Conservation (phyloP, 345 rosid genomes). For the Aquilaria malaccensis region DNA sequence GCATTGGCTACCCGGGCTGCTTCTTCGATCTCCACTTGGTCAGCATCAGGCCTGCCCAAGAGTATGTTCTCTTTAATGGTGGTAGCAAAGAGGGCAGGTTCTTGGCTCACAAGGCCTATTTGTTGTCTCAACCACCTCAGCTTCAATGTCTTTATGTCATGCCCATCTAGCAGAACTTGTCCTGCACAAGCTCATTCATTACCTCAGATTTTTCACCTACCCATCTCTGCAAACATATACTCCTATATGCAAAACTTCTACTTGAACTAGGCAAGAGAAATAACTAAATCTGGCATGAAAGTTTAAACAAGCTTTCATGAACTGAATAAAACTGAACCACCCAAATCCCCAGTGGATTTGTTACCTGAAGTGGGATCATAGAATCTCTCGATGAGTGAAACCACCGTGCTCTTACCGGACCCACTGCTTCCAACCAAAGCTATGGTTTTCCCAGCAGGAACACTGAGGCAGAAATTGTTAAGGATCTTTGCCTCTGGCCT, state of each 20-base stretch:
- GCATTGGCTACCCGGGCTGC: conserved; percentile 99
- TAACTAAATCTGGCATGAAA: conserved; percentile 1
- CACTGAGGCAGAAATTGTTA: conserved; percentile 65
- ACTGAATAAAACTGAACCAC: too few species aligned
- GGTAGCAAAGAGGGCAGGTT: conserved; percentile 91
- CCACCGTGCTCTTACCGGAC: conserved; percentile 96
- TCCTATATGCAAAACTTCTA: too few species aligned
- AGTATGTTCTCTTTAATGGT: conserved; percentile 90
- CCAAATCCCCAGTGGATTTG: too few species aligned
- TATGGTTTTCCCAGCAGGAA: conserved; percentile 91
- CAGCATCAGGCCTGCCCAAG: conserved; percentile 85
- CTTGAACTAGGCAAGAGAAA: too few species aligned
- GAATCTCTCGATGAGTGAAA: conserved; percentile 90
- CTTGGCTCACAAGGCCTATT: conserved; percentile 98
- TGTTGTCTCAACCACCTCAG: conserved; percentile 92
- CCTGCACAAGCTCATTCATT: conserved; percentile 35
- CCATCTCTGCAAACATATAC: too few species aligned
- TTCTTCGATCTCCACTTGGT: conserved; percentile 71
- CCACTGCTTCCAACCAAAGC: conserved; percentile 99
- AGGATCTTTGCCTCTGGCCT: conserved; percentile 77
- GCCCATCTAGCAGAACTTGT: conserved; percentile 81
- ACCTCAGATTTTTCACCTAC: not conserved
- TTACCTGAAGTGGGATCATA: conserved; percentile 89
- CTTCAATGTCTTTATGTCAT: conserved; percentile 73
- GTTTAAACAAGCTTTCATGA: too few species aligned